Evolutionary conservation across 2,329 filamentous ascomycete species (phyloP), one percentile per base, ranked within the genome.

Genomic region (Hymenoscyphus occultus): DNA sequence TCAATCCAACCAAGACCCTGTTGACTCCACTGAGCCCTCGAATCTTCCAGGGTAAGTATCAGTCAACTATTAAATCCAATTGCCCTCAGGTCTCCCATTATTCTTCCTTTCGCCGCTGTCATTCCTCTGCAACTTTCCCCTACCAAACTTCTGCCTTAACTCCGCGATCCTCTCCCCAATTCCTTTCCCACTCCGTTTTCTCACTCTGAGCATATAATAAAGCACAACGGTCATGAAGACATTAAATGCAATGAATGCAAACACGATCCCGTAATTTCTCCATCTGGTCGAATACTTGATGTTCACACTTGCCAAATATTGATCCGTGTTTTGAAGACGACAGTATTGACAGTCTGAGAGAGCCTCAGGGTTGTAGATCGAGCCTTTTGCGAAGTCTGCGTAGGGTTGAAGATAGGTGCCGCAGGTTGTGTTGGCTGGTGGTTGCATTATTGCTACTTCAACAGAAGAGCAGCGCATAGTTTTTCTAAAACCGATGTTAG

Each of bases 381-480:
- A 80, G 0, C 87, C 89, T 0, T 84, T 83, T 0, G 78, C 74
- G 3, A 68, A 72, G 0, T 67, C 54, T 1, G 86, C 82, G 71
- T 84, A 90, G 0, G 72, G 48, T 0, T 68, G 56, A 68, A 92
- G 75, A 73, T 91, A 93, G 14, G 83, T 72, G 0, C 72, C 75
- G 73, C 91, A 93, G 0, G 82, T 88, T 71, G 78, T 65, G 16
- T 82, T 82, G 0, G 75, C 60, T 0, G 84, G 81, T 0, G 92
- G 88, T 19, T 85, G 77, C 73, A 97, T 89, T 12, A 78, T 74
- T 35, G 91, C 80, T 65, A 86, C 81, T 76, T 97, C 93, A 73
- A 89, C 90, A 7, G 75, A 68, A 2, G 90, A 85, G 76, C 93
- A 97, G 0, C 74, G 71, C 39, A 94, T 86, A 0, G 78, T 59